phyloP scores from a whole-genome alignment of 2,329 filamentous ascomycete genomes.

The Sclerotinia spermophila region DNA sequence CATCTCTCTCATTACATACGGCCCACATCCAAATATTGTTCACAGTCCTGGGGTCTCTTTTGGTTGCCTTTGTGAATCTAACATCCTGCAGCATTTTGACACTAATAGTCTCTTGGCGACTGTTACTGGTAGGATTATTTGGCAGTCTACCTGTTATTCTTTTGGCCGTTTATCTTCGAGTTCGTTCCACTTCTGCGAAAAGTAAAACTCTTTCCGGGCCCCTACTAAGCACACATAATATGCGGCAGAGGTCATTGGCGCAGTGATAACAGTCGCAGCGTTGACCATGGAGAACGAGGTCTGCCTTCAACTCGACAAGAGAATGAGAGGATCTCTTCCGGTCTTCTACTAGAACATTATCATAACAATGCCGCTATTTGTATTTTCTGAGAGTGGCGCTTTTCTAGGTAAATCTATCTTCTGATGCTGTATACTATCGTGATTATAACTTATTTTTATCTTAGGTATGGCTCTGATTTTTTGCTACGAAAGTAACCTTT shows the following conservation, averaged over 20 bases:
- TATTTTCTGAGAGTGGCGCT: constrained; percentile 28
- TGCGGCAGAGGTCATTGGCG: constrained; percentile 44
- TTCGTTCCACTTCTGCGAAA: constrained; percentile 54
- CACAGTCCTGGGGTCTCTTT: constrained; percentile 10
- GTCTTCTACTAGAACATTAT: constrained; percentile 25
- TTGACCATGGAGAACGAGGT: constrained; percentile 42
- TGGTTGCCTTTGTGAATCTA: constrained; percentile 39
- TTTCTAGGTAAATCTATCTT: constrained; percentile 55
- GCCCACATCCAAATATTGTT: constrained; percentile 60
- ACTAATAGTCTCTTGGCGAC: constrained; percentile 38
- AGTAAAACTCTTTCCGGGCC: constrained; percentile 40
- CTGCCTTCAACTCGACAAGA: constrained; percentile 36
- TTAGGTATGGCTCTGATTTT: constrained; percentile 74
- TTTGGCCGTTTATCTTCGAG: constrained; percentile 46
- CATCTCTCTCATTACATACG: constrained; percentile 79
- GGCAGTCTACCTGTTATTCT: constrained; percentile 54
- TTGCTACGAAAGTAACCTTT: constrained; percentile 80
- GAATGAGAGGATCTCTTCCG: constrained; percentile 33
- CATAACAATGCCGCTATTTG: constrained; percentile 33
- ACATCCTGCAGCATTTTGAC: constrained; percentile 54
- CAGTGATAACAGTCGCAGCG: constrained; percentile 45
- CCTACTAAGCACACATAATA: constrained; percentile 46
- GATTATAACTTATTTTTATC: background rate
- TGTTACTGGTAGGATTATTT: constrained; percentile 36
- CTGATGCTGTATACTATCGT: constrained; percentile 38